These are phyloP conservation scores for Candida coleopterorum DNA, from an alignment of 805 yeast genomes.

Conservation along the genomic window DNA sequence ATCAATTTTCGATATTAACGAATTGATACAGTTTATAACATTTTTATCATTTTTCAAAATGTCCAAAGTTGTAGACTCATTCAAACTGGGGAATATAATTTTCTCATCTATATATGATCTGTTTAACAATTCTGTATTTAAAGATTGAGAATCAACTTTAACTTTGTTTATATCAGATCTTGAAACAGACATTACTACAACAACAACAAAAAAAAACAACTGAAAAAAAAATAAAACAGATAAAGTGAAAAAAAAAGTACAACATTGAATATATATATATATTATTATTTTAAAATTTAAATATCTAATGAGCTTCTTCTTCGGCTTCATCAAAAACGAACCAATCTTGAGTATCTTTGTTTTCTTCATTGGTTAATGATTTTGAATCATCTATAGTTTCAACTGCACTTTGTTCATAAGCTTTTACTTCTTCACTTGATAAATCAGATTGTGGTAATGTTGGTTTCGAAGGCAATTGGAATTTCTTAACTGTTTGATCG, in stretches of 20 bases:
- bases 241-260: background rate
- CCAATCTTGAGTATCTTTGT: conserved; percentile 61
- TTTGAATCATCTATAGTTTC: conserved; percentile 49
- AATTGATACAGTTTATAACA: conserved; percentile 33
- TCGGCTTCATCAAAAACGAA: conserved; percentile 66
- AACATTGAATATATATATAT: background rate
- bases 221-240: background rate
- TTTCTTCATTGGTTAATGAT: conserved; percentile 29
- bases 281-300: background rate
- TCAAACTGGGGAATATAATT: conserved; percentile 27
- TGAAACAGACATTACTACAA: background rate
- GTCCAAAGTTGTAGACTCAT: conserved; percentile 19
- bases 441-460: conserved; percentile 66
- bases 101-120: conserved; percentile 31
- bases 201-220: background rate
- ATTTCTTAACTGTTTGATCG: conserved; percentile 73
- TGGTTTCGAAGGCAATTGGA: conserved; percentile 81
- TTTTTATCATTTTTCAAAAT: conserved; percentile 37
- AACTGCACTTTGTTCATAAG: conserved; percentile 66
- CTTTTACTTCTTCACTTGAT: conserved; percentile 61
- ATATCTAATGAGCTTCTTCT: conserved; percentile 45
- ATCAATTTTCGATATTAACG: conserved; percentile 27
- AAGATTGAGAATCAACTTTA: conserved; percentile 27
- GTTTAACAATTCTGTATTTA: conserved; percentile 30
- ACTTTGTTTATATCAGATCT: background rate